Base-by-base conservation (phyloP, 495 filamentous ascomycete genomes). In the Tetracladium marchalianum region DNA sequence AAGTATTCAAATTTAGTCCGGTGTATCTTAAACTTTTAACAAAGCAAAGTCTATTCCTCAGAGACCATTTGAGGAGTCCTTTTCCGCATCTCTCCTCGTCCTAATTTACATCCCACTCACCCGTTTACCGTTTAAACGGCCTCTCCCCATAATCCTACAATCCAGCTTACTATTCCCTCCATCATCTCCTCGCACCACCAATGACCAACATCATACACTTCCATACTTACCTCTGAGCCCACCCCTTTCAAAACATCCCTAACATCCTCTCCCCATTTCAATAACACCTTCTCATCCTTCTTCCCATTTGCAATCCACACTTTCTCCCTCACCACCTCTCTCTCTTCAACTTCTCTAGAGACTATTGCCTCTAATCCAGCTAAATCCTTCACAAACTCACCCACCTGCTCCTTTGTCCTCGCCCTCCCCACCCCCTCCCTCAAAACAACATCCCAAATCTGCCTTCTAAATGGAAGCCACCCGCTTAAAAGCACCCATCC, bases 401-500 rank as follows among this genome's bases (percentile, higher is more conserved):
- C 5, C 13, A 18, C 38, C 11, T 17, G 10, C n/a, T 22, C 17
- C 19, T 11, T 4, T 11, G 5, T 4, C n/a, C 19, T 11, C 12
- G 2, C 11, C 11, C 13, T 40, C n/a, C 4, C 12, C 13, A 18
- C 13, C n/a, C 15, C n/a, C 11, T 13, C 10, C 4, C 9, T 9
- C n/a, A 19, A 9, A 33, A 44, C 16, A 15, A 13, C 9, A 35
- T 8, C 31, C 19, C 43, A 27, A 5, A 54, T 38, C 16, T 54
- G 37, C 1, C 3, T 1, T 8, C 43, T 9, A 27, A 50, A 50
- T 17, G 52, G 52, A 12, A 54, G 13, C 46, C 47, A 54, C 12
- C 52, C 52, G 32, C 46, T 50, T 36, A 54, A 19, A 6, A 37
- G 42, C 16, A 54, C 39, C 7, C 38, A 41, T 10, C 22, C 44